Evolutionary conservation across 495 filamentous ascomycete genomes (phyloP).

Genomic region (Neurospora sp.): DNA sequence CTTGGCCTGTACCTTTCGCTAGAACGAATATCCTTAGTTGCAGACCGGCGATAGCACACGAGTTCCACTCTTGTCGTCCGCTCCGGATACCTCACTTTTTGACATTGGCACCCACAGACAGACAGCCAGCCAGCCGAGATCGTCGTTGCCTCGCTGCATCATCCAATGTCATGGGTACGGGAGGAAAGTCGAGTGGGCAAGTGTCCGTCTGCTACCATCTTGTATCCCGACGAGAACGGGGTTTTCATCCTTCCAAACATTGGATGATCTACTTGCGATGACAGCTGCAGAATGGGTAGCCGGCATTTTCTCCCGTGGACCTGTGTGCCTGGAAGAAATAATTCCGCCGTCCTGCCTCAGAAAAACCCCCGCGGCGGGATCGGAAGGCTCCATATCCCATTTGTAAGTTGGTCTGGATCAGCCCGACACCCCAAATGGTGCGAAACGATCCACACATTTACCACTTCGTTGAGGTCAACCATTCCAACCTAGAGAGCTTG

Average conservation of each 20-base stretch:
- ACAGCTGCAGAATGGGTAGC: not conserved
- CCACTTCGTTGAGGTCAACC: not conserved
- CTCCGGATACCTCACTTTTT: not conserved
- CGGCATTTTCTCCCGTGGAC: not conserved
- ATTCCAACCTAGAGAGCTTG: not conserved
- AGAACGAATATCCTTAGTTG: not conserved
- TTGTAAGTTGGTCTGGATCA: not conserved
- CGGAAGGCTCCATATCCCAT: not conserved
- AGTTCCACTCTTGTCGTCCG: not conserved
- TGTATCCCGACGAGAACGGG: not conserved
- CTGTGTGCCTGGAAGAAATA: not conserved
- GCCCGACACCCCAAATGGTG: not conserved
- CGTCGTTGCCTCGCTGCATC: not conserved
- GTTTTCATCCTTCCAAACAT: not conserved
- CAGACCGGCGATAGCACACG: not conserved
- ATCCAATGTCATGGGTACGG: not conserved
- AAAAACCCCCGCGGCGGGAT: not conserved
- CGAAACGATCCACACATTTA: not conserved
- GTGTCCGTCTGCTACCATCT: not conserved
- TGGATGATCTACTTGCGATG: not conserved
- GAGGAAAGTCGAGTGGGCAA: not conserved
- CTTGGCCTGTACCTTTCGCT: slow-evolving; percentile 8
- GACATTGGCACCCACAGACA: not conserved
- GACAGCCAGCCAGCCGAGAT: not conserved
- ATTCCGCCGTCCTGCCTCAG: not conserved